Percentiles rank a stretch among this genome's conserved stretches.
These are phyloP conservation scores for Neurospora sp. DNA, from an alignment of 495 filamentous ascomycete genomes.

Conservation along the genomic window DNA sequence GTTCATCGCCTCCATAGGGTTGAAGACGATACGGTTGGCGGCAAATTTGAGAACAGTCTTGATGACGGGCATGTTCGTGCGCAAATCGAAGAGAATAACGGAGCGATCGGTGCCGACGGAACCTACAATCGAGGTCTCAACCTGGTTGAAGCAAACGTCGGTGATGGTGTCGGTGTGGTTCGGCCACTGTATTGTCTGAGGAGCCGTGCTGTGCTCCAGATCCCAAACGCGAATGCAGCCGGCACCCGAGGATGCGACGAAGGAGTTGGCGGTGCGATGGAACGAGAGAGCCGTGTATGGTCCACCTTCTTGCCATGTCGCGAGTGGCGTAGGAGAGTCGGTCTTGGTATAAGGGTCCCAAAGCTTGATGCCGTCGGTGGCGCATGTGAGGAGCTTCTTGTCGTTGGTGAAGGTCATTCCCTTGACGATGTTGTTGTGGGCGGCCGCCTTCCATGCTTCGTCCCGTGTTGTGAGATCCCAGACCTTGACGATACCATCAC, in stretches of 20 bases:
- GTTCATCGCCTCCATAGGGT: slow-evolving; percentile 59
- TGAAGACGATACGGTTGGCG: slow-evolving; percentile 82
- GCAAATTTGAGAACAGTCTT: slow-evolving; percentile 71
- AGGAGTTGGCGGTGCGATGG: slow-evolving; percentile 56
- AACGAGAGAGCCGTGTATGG: slow-evolving; percentile 80
- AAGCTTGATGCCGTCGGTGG: slow-evolving; percentile 77
- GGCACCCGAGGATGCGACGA: slow-evolving; percentile 69
- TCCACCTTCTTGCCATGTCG: slow-evolving; percentile 71
- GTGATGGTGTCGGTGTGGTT: slow-evolving; percentile 87
- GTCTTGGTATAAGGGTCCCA: slow-evolving; percentile 78
- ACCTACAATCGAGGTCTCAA: slow-evolving; percentile 81
- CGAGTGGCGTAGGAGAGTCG: slow-evolving; percentile 50
- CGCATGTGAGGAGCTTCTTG: slow-evolving; percentile 80
- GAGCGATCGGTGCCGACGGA: slow-evolving; percentile 76
- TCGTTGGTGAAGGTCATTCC: slow-evolving; percentile 80
- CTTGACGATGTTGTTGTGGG: slow-evolving; percentile 78
- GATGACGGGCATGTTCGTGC: slow-evolving; percentile 64
- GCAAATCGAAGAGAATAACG: slow-evolving; percentile 74
- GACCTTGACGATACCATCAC: slow-evolving; percentile 84
- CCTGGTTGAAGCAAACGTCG: slow-evolving; percentile 81
- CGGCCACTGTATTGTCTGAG: slow-evolving; percentile 78
- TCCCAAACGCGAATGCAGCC: slow-evolving; percentile 84
- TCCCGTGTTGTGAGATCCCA: slow-evolving; percentile 78
- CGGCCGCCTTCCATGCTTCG: slow-evolving; percentile 71
- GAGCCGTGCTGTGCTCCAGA: slow-evolving; percentile 55